Evolutionary conservation across 106 monocot genomes (phyloP), one percentile per base, ranked within the genome.

Genomic region (Cymbidium sinense): DNA sequence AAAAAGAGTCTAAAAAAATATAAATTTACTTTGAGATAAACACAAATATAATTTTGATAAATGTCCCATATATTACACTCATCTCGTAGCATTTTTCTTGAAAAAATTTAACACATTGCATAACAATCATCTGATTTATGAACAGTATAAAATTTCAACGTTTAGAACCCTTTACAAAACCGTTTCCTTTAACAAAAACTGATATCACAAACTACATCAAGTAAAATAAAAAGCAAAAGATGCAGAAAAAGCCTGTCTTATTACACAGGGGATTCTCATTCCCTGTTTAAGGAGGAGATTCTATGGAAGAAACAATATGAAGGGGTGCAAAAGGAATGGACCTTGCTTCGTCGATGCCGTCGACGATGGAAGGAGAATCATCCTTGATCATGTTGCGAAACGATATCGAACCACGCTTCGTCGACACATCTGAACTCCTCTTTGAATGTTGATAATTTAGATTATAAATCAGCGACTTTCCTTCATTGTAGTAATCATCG

Each of bases 341-440:
- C 1, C 64, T 64, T 28, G 25, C 11, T 64, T 64, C 64, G 2
- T 64, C 30, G 13, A 70, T 70, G 31, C 31, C 50, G 18, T 50
- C 34, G 8, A 70, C 43, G 10, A 34, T 31, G 7, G 4, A 8
- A 64, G 79, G 47, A 19, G 64, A 61, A 51, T 78, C 84, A n/a
- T n/a, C n/a, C n/a, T n/a, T n/a, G n/a, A n/a, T n/a, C n/a, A n/a
- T n/a, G n/a, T n/a, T n/a, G n/a, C 86, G 85, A 73, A 95, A 90
- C 11, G 92, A 95, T 74, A 92, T 85, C 7, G 95, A 95, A n/a
- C 88, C 86, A 8, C 70, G 84, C 70, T 86, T 90, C 11, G 85
- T 86, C 17, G n/a, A n/a, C n/a, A n/a, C n/a, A n/a, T n/a, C n/a
- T n/a, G n/a, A n/a, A n/a, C n/a, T n/a, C n/a, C n/a, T n/a, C n/a